Base-by-base conservation (phyloP, 768 basidiomycete genomes). In the Lactarius tabidus region DNA sequence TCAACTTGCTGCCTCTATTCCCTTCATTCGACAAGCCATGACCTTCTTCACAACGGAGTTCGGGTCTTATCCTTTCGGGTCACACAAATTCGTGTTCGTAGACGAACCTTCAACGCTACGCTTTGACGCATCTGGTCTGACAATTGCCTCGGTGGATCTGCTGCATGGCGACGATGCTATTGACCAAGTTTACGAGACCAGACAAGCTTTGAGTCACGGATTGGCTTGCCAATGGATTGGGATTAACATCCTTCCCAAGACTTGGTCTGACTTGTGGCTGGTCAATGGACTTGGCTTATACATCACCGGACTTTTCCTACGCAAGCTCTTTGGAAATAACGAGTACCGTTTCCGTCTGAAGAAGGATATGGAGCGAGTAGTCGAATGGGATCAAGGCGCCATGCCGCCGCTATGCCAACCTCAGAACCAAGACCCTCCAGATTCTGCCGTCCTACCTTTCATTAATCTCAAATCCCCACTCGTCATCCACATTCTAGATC, bases 161-260 rank as follows among this genome's bases (percentile, higher is more conserved):
- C 80, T 98, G 12, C 88, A 96, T 70, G 88, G 92, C 1, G 88
- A 93, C 43, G 87, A 91, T 70, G 87, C 91, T 18, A 91, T 98
- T 67, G 97, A 98, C 72, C 95, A 95, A 75, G 93, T 92, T 0
- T 82, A 93, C 70, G 94, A 97, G 73, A 90, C 94, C 1, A 82
- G 96, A 17, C 93, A 95, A 63, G 81, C 86, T 35, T 82, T 99
- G 56, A 82, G 88, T 31, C 93, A 98, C 73, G 89, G 93, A 6
- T 82, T 98, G 38, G 95, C 95, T 9, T 92, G 88, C 68, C 97
- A 99, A 76, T 99, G 97, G 97, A 82, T 92, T 62, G 95, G 97
- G 31, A 87, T 99, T 76, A 96, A 98, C 75, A 93, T 99, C 71
- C 88, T 94, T 63, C 95, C 90, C 59, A 94, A 93, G 78, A 84